Conservation (phyloP, 176 grass and related monocot species). For the Oropetium thomaeum region DNA sequence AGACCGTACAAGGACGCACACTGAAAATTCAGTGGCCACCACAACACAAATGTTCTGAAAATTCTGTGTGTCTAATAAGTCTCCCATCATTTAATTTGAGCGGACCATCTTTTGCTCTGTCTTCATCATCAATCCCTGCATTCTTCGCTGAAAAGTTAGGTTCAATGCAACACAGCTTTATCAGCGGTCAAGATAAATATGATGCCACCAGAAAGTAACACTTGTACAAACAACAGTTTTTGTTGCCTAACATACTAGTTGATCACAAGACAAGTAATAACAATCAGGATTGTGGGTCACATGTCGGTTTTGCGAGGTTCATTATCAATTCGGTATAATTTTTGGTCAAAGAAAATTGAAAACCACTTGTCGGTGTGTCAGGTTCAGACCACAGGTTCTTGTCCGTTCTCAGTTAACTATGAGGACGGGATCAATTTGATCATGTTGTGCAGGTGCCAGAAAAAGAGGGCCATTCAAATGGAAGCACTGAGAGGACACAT, state of each 20-base stretch:
- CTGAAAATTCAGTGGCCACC: neutral
- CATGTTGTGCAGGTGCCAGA: conserved; percentile 22
- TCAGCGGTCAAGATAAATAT: conserved; percentile 25
- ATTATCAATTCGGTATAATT: conserved; percentile 13
- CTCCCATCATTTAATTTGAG: conserved; percentile 24
- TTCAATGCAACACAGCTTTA: neutral
- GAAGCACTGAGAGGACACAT: neutral
- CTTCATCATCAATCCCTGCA: conserved; percentile 5
- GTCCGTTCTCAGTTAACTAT: conserved; percentile 12
- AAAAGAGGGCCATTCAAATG: neutral
- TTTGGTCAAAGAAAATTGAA: conserved; percentile 9
- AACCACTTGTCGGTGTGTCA: conserved; percentile 17
- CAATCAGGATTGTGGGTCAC: neutral
- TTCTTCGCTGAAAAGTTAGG: conserved; percentile 24
- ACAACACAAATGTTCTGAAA: conserved; percentile 17
- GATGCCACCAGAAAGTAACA: conserved; percentile 23
- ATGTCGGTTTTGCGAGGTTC: conserved; percentile 20
- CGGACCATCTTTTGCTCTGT: conserved; percentile 28
- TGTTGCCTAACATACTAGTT: conserved; percentile 13
- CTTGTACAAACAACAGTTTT: neutral
- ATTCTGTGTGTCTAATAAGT: conserved; percentile 18
- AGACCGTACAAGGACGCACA: neutral
- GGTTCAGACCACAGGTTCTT: conserved; percentile 18
- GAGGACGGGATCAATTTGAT: conserved; percentile 16
- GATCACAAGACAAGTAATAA: neutral